Conservation (phyloP, 345 rosid genomes). For the Zanthoxylum bungeanum region DNA sequence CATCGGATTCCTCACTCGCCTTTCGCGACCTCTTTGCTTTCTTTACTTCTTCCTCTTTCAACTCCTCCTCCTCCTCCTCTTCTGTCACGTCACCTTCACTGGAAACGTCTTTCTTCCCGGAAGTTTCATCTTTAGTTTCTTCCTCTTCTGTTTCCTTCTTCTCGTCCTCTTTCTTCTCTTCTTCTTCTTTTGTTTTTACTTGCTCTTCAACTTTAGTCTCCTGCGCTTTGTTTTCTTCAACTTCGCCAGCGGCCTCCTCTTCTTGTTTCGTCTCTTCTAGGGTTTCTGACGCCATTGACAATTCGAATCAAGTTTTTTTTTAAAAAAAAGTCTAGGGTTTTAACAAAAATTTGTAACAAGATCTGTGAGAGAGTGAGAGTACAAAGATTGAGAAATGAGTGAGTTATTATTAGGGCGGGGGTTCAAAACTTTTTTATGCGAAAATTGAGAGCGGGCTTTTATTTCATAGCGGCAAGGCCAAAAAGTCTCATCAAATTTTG, state of each 20-base stretch:
- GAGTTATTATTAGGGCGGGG: no score
- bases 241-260: constrained; percentile 36
- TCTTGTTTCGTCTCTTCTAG: constrained; percentile 54
- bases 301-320: constrained; percentile 21
- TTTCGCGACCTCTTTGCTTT: constrained; percentile 18
- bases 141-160: no score
- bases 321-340: constrained; percentile 19
- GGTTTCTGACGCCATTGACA: constrained; percentile 62
- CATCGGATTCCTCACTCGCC: constrained; percentile 14
- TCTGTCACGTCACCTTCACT: constrained; percentile 12
- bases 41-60: constrained; percentile 3
- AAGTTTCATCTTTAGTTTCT: neutral
- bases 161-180: neutral
- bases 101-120: constrained; percentile 9
- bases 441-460: no score
- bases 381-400: neutral
- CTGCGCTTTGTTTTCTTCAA: constrained; percentile 14
- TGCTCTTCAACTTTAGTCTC: neutral
- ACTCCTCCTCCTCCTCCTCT: neutral
- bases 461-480: no score
- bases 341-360: neutral
- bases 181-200: constrained; percentile 2
- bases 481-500: no score
- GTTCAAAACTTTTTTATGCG: no score
- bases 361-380: neutral